Evolutionary conservation across 495 filamentous ascomycete genomes (phyloP), one percentile per base, ranked within the genome.

Genomic region (Penicillium antarcticum): DNA sequence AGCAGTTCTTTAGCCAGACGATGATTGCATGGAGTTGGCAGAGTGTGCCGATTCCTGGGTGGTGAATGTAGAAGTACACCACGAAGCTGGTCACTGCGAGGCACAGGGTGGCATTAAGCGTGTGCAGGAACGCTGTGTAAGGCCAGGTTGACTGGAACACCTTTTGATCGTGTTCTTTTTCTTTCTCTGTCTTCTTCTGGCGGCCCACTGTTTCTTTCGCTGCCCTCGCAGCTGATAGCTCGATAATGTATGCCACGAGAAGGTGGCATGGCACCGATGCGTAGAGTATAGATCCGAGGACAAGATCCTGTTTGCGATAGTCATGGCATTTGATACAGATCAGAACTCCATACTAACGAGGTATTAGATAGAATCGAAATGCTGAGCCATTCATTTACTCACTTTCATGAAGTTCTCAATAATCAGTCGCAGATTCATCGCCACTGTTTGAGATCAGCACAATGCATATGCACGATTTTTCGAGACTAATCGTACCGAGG

Each of bases 341-440:
- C 11, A 98, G 74, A 36, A 97, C 89, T 19, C 92, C 92, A 64
- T 97, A 97, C 87, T 94, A 60, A 19, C 42, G 33, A 44, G 35
- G 37, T 31, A 56, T 38, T 48, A 51, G 49, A 24, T 26, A 11
- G 9, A 53, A 18, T 24, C 4, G 14, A 9, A 12, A 50, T 29
- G 32, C 16, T 17, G 31, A 16, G 23, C 11, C n/a, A 42, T 37
- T 14, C 16, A 31, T 17, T 21, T 9, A 38, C 71, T 58, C 58
- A 90, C 91, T 78, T 98, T 98, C 76, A 91, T 88, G 60, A 89
- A 95, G 60, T 98, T 98, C 73, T 97, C 94, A 58, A 98, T 89
- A 52, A 98, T 85, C 53, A 98, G 77, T 55, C 94, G 82, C 8
- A 98, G 74, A 58, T 98, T 98, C 62, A 91, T 91, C 38, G 91